Conservation (phyloP, 2,329 filamentous ascomycete genomes). For the Colletotrichum phormii region DNA sequence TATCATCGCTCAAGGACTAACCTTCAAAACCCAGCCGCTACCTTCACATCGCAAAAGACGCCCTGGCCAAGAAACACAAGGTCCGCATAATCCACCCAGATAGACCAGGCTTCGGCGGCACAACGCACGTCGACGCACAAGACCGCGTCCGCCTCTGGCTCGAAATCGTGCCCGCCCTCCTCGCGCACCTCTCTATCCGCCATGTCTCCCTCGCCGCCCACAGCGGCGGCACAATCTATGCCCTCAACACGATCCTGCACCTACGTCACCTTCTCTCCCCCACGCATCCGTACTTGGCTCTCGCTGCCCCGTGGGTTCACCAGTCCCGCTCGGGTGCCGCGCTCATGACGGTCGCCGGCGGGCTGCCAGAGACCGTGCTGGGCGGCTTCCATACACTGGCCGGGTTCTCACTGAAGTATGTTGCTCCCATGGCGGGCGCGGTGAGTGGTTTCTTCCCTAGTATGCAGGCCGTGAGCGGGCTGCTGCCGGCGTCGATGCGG, state of each 20-base stretch:
- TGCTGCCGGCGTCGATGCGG: background rate
- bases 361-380: conserved; percentile 40
- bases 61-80: conserved; percentile 44
- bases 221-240: conserved; percentile 46
- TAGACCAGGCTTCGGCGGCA: conserved; percentile 51
- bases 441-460: background rate
- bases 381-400: conserved; percentile 39
- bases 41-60: conserved; percentile 47
- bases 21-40: conserved; percentile 2
- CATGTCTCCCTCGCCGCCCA: conserved; percentile 45
- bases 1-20: background rate
- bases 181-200: conserved; percentile 46
- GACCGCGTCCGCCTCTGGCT: conserved; percentile 43
- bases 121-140: conserved; percentile 39
- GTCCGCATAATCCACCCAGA: conserved; percentile 49
- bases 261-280: conserved; percentile 44
- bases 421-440: conserved; percentile 38
- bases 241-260: conserved; percentile 45
- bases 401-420: conserved; percentile 37
- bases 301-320: conserved; percentile 47
- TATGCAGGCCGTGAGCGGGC: background rate
- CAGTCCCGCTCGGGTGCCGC: conserved; percentile 41
- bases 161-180: conserved; percentile 45
- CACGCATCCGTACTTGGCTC: conserved; percentile 41
- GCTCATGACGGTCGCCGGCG: conserved; percentile 38